phyloP scores from a whole-genome alignment of 495 filamentous ascomycete species.

The Podospora conica region DNA sequence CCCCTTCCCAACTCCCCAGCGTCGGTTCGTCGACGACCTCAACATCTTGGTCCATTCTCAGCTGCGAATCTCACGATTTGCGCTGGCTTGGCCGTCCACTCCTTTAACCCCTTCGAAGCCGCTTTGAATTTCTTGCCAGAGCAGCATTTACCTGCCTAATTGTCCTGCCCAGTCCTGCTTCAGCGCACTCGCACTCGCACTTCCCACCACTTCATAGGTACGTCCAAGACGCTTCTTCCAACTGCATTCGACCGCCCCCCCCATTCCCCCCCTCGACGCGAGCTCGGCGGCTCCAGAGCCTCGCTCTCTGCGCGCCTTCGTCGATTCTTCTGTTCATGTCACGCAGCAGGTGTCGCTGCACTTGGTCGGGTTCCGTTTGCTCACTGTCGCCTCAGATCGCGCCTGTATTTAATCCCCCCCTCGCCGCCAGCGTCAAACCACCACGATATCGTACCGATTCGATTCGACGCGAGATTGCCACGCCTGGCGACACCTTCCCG shows the following conservation, averaged over 20 bases:
- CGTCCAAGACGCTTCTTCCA: neutral
- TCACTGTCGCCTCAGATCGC: conserved; percentile 10
- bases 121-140: neutral
- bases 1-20: conserved; percentile 15
- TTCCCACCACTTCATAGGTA: neutral
- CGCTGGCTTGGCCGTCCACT: conserved; percentile 50
- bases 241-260: neutral
- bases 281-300: neutral
- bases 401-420: conserved; percentile 27
- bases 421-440: conserved; percentile 14
- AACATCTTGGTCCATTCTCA: conserved; percentile 42
- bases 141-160: neutral
- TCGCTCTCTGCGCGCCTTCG: neutral
- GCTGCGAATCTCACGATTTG: conserved; percentile 43
- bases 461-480: neutral
- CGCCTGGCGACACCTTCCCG: neutral
- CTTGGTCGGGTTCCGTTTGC: neutral
- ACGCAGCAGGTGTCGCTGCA: neutral
- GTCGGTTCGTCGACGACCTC: conserved; percentile 22
- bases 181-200: neutral
- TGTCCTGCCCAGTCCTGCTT: neutral
- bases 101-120: conserved; percentile 31
- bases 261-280: too few species aligned
- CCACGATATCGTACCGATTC: neutral
- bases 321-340: neutral